Conservation (phyloP, 345 rosid species). For the Sapria himalayana region DNA sequence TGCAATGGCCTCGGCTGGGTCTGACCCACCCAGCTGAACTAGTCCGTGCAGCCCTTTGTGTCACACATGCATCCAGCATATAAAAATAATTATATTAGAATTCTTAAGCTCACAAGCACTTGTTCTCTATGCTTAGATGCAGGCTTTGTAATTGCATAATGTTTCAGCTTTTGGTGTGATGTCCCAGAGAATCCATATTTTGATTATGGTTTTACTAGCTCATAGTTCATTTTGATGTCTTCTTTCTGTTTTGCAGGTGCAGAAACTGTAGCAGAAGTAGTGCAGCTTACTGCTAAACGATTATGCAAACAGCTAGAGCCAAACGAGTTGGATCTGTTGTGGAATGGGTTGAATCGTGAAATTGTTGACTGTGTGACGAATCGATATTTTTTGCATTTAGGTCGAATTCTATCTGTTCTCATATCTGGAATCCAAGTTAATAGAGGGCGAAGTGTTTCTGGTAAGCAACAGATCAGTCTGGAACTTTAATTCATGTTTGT, state of each 20-base stretch:
- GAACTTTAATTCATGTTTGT: no score
- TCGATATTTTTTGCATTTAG: constrained; percentile 17
- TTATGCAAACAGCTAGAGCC: constrained; percentile 36
- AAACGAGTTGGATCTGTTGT: constrained; percentile 25
- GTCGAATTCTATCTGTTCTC: constrained; percentile 32
- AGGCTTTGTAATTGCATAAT: no score
- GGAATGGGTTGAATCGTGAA: constrained; percentile 34
- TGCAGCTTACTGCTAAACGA: constrained; percentile 28
- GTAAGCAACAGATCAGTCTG: constrained; percentile 20
- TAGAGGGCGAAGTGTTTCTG: constrained; percentile 22
- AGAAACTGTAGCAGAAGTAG: constrained; percentile 38
- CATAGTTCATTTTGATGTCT: background rate
- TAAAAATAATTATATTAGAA: no score
- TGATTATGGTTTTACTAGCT: no score
- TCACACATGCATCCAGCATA: no score
- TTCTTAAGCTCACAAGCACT: no score
- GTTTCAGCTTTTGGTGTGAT: no score
- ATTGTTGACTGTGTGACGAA: constrained; percentile 18
- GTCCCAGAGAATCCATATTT: no score
- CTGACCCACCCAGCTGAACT: no score
- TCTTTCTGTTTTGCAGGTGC: constrained; percentile 23
- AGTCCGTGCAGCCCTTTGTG: no score
- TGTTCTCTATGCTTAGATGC: no score
- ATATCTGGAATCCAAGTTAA: constrained; percentile 27
- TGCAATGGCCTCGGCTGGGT: no score